These are phyloP conservation scores for Dinochytrium kinnereticum DNA, from an alignment of 371 early-diverging fungal genomes.

Conservation along the genomic window DNA sequence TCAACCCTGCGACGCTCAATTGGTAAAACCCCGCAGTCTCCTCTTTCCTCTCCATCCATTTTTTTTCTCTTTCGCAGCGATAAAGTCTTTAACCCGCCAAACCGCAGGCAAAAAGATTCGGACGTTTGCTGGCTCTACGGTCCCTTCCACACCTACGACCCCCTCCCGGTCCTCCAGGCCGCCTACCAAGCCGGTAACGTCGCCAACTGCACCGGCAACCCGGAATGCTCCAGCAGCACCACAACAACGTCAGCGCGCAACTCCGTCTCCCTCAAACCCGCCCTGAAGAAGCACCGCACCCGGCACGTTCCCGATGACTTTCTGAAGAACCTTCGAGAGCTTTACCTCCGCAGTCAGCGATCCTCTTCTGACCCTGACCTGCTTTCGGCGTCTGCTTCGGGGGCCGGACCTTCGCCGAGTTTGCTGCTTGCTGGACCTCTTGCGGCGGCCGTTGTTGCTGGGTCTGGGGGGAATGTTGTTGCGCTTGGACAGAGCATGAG, in stretches of 20 bases:
- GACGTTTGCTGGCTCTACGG: constrained; percentile 51
- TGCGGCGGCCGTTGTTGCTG: background rate
- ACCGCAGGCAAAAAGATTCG: constrained; percentile 43
- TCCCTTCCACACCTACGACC: constrained; percentile 45
- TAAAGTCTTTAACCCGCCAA: background rate
- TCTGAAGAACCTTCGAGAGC: constrained; percentile 10
- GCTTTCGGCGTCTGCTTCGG: background rate
- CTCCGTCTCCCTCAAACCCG: constrained; percentile 30
- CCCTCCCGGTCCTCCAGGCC: constrained; percentile 35
- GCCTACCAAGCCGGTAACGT: constrained; percentile 16
- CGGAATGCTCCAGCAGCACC: background rate
- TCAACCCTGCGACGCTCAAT: constrained; percentile 40
- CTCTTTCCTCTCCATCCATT: background rate
- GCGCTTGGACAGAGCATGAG: background rate
- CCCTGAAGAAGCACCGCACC: constrained; percentile 29
- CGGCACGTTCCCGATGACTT: constrained; percentile 20
- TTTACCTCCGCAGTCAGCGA: background rate
- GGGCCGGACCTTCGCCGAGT: background rate
- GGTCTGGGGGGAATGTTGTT: no score
- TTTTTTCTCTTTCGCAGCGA: background rate
- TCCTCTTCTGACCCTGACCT: constrained; percentile 18
- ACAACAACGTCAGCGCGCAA: background rate
- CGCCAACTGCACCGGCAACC: background rate
- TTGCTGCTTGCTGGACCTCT: background rate
- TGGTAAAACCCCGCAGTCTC: constrained; percentile 26